Base-by-base conservation (phyloP, 352 stramenopile genomes). In the Phytophthora chlamydospora region DNA sequence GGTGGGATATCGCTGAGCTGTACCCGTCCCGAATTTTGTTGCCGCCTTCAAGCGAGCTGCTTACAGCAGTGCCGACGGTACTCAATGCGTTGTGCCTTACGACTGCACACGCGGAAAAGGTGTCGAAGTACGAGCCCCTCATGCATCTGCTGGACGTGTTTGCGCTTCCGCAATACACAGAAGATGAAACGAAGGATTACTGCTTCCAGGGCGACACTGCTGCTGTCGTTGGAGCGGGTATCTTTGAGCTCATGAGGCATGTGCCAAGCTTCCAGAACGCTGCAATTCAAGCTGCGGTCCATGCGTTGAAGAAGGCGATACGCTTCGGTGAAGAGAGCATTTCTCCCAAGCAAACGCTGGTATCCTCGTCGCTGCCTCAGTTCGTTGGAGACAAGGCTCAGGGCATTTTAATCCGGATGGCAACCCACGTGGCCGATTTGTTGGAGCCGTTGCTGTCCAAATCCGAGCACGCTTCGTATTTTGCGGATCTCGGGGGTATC, bases 161-260 rank as follows among this genome's bases (percentile, higher is more conserved):
- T 60, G 87, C 87, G 24, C 80, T 91, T 52, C 92, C 94, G 12
- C 80, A 88, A 51, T 98, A 98, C 71, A 92, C 85, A 3, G 56
- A 75, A 47, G 80, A 90, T 35, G 62, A 98, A 86, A 80, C 78
- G 58, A 68, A 78, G 62, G 68, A 97, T 39, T 75, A 63, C 13
- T 98, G 89, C 56, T 79, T 99, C 9, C 80, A 98, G 45, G 93
- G 90, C 41, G 96, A 98, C 65, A 92, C 98, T 45, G 83, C 93
- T 17, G 85, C 91, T 11, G 95, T 98, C 33, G 85, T 98, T 43
- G 96, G 95, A 2, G 91, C 89, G 6, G 96, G 96, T 10, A 75
- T 99, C 34, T 97, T 98, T 69, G 96, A 99, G 72, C 73, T 99
- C 19, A 98, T 99, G 91, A 87, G 96, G 5, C 96, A 99, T 70